These are phyloP conservation scores for Kwoniella heveanensis DNA, from an alignment of 768 basidiomycete genomes.

Conservation along the genomic window DNA sequence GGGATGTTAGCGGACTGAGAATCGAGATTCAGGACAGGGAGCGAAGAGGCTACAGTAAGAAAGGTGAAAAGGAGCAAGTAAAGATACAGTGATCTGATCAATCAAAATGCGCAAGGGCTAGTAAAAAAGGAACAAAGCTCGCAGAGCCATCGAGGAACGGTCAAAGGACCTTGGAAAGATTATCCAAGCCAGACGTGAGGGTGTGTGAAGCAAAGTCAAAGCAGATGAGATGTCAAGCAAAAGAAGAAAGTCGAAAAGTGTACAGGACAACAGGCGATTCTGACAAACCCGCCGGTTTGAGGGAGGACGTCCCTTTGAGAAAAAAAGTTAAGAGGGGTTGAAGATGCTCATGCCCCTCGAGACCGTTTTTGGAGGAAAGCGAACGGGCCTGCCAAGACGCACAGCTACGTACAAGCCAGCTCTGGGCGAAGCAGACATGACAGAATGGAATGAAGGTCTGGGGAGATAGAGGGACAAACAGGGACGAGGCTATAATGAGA, in stretches of 20 bases:
- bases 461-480: no score
- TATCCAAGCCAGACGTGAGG: neutral
- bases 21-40: neutral
- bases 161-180: neutral
- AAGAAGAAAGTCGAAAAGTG: neutral
- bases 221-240: neutral
- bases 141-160: constrained; percentile 5
- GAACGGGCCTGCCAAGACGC: no score
- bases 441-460: no score
- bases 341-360: no score
- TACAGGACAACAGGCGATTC: no score
- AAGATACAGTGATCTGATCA: neutral
- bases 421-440: no score
- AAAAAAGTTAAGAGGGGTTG: no score
- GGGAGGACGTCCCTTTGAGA: no score
- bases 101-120: neutral
- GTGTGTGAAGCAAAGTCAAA: neutral
- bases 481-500: neutral
- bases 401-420: no score
- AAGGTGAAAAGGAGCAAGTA: neutral
- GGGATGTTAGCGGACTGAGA: neutral
- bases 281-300: no score
- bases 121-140: neutral
- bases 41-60: neutral
- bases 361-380: no score